Percentiles rank a stretch among this genome's conserved stretches.
phyloP scores from a whole-genome alignment of 1,139 yeast species.

The Protomyces gravidus region DNA sequence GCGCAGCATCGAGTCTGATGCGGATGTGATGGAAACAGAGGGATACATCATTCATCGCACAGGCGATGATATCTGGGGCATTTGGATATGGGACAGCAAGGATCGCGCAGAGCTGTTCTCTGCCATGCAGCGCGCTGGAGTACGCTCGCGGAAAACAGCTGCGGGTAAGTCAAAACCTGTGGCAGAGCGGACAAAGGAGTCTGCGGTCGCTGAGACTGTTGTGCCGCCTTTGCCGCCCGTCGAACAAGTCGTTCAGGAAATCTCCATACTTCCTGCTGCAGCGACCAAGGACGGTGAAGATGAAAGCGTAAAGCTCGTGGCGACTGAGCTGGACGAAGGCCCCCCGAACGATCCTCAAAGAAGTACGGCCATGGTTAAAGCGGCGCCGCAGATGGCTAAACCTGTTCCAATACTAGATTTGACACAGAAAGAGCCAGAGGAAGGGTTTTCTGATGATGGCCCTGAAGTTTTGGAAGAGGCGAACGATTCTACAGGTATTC shows the following conservation, averaged over 20 bases:
- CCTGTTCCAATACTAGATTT: neutral
- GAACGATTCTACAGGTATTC: neutral
- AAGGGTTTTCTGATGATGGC: conserved; percentile 1
- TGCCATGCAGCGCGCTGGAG: conserved; percentile 9
- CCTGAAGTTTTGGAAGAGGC: neutral
- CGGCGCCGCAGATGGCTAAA: neutral
- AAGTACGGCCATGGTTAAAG: neutral
- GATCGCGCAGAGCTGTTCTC: conserved; percentile 10
- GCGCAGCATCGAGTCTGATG: conserved; percentile 1
- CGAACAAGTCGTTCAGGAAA: neutral
- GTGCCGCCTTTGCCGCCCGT: neutral
- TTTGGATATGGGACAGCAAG: conserved; percentile 26
- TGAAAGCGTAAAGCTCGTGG: neutral
- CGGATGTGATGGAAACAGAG: conserved; percentile 26
- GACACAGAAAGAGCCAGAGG: neutral
- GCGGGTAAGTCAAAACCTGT: neutral
- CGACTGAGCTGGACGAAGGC: neutral
- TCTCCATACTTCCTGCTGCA: neutral
- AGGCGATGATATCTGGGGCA: conserved; percentile 26
- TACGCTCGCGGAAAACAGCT: neutral
- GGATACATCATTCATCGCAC: conserved; percentile 20
- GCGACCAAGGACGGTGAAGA: neutral
- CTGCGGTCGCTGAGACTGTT: neutral
- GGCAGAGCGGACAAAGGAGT: neutral
- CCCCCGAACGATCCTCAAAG: neutral